Evolutionary conservation across 768 basidiomycete genomes (phyloP), one percentile per base, ranked within the genome.

Genomic region (Cystobasidium tubakii): DNA sequence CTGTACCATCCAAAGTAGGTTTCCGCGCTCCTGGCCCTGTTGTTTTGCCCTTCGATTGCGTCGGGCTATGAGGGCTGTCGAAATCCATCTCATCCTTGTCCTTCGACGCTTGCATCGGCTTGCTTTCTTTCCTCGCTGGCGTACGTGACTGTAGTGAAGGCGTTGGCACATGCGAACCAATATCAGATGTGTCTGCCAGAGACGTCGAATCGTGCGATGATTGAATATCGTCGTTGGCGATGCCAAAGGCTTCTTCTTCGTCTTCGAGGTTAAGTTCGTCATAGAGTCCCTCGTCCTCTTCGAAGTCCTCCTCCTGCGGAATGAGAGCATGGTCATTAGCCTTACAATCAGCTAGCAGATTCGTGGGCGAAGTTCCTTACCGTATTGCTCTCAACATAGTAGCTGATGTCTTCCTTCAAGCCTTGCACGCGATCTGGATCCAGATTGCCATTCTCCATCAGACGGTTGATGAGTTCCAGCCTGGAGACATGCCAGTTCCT

Each of bases 261-360:
- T 96, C 95, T 77, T 96, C 91, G 57, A 99, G 88, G 78, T 91
- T 91, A 75, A 99, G 90, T 19, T 98, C 96, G 78, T 98, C 96
- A 79, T 99, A 99, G 64, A 99, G 90, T 60, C 91, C 93, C 80
- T 93, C 90, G 79, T 98, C 92, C 81, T 95, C 94, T 73, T 98
- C 93, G 81, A 96, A 99, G 78, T 91, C 90, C 78, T 98, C 96
- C 67, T 95, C 92, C 96, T 98, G 81, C 46, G 29, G 27, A 12
- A 27, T 17, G 6, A 60, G 29, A 7, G 7, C 62, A 55, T 6
- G n/a, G 21, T 55, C n/a, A 29, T 60, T 54, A 54, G 53, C 57
- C 31, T 36, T 63, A 17, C 21, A 46, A 34, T n/a, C n/a, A n/a
- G n/a, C n/a, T n/a, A n/a, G n/a, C 29, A 70, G 63, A 36, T 33